A percentile compares a stretch with the other conserved stretches of the same genome.
These are phyloP conservation scores for Sanchytrium tribonematis DNA, from an alignment of 371 early-diverging fungal species.

Conservation along the genomic window DNA sequence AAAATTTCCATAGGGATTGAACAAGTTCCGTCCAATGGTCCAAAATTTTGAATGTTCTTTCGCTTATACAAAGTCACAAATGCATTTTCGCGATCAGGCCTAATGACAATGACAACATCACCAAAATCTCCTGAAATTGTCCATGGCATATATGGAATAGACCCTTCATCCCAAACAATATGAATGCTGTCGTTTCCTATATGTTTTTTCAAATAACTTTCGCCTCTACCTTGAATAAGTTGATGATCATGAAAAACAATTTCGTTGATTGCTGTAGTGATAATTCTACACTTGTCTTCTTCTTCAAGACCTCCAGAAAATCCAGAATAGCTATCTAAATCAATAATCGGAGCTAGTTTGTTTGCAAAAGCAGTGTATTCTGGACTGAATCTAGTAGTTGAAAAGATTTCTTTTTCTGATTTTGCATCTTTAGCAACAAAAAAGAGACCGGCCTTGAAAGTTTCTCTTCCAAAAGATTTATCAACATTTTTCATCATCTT, in stretches of 20 bases:
- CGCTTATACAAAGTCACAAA: slow-evolving; percentile 8
- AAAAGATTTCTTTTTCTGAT: not conserved
- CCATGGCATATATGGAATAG: slow-evolving; percentile 40
- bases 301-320: not conserved
- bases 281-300: not conserved
- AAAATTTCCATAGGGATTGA: not conserved
- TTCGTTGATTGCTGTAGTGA: not conserved
- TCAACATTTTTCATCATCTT: not conserved
- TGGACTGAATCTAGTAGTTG: not conserved
- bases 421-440: not conserved
- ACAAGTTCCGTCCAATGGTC: not conserved
- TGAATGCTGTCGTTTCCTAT: slow-evolving; percentile 92
- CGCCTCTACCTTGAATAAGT: not conserved
- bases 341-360: not conserved
- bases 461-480: not conserved
- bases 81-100: slow-evolving; percentile 31
- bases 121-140: slow-evolving; percentile 93
- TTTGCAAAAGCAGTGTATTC: not conserved
- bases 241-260: not conserved
- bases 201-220: slow-evolving; percentile 44
- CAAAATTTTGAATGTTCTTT: not conserved
- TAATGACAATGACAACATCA: slow-evolving; percentile 65
- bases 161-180: slow-evolving; percentile 81
- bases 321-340: not conserved
- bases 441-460: not conserved